phyloP scores from a whole-genome alignment of 1,284 basidiomycete species.

The Pseudozyma tsukubaensis region DNA sequence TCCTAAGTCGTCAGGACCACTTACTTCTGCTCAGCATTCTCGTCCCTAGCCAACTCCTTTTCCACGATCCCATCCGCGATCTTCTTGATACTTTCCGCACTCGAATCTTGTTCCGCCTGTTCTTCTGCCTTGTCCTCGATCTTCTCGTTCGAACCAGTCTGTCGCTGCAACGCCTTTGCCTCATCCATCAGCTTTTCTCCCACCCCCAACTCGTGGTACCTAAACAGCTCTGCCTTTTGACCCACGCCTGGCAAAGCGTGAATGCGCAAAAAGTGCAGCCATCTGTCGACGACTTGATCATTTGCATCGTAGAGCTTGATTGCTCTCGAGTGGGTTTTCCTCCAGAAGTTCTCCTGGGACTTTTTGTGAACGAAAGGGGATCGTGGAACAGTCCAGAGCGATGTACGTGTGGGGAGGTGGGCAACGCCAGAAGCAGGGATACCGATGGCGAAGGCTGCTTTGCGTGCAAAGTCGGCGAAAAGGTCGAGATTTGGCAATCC shows the following conservation, averaged over 20 bases:
- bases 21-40: conserved; percentile 28
- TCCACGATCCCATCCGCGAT: conserved; percentile 48
- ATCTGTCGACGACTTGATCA: conserved; percentile 81
- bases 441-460: conserved; percentile 83
- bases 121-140: neutral
- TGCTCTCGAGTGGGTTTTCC: conserved; percentile 82
- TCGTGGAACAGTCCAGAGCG: conserved; percentile 86
- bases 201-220: conserved; percentile 43
- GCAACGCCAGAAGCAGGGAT: conserved; percentile 82
- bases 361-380: conserved; percentile 95
- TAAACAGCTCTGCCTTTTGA: conserved; percentile 82
- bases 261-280: conserved; percentile 82
- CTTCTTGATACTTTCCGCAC: conserved; percentile 38
- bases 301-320: conserved; percentile 93
- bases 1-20: neutral
- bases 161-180: conserved; percentile 32
- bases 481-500: conserved; percentile 76
- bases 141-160: conserved; percentile 1
- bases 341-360: conserved; percentile 93
- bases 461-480: conserved; percentile 84
- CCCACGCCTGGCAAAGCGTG: conserved; percentile 88
- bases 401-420: conserved; percentile 80
- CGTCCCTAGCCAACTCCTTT: conserved; percentile 38
- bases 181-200: conserved; percentile 47
- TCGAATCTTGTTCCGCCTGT: conserved; percentile 1